phyloP scores from a whole-genome alignment of 192 early-diverging fungal species.

The Coemansia guatemalensis region DNA sequence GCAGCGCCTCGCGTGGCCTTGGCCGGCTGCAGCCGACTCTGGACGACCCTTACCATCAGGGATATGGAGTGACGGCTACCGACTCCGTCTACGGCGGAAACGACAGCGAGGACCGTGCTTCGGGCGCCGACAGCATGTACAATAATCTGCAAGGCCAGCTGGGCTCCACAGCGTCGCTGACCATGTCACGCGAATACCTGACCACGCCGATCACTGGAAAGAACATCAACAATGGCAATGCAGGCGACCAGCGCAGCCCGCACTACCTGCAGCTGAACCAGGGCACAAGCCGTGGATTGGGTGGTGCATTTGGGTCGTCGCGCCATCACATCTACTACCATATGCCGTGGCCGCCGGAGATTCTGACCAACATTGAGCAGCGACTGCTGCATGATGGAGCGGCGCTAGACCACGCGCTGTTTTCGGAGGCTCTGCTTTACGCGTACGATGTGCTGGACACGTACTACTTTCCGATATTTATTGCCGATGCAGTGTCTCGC shows the following conservation, averaged over 20 bases:
- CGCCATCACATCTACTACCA: slow-evolving; percentile 49
- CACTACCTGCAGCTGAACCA: slow-evolving; percentile 13
- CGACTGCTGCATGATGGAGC: slow-evolving; percentile 45
- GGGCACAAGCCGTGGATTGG: slow-evolving; percentile 20
- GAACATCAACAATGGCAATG: neutral
- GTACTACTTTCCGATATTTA: slow-evolving; percentile 52
- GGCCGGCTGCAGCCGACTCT: slow-evolving; percentile 24
- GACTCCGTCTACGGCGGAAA: slow-evolving; percentile 32
- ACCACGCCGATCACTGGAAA: slow-evolving; percentile 39
- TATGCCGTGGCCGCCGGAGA: slow-evolving; percentile 56
- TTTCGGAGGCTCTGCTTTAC: slow-evolving; percentile 47
- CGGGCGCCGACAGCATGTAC: slow-evolving; percentile 31
- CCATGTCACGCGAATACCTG: slow-evolving; percentile 43
- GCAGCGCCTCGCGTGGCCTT: slow-evolving; percentile 7
- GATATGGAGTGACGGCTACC: slow-evolving; percentile 41
- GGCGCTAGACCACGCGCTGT: slow-evolving; percentile 38
- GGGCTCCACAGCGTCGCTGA: slow-evolving; percentile 44
- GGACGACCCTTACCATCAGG: slow-evolving; percentile 52
- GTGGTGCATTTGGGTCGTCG: slow-evolving; percentile 23
- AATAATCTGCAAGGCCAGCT: slow-evolving; percentile 23
- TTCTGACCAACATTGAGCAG: slow-evolving; percentile 53
- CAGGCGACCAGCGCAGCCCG: neutral
- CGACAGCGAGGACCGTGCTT: slow-evolving; percentile 3
- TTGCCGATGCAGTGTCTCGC: slow-evolving; percentile 46
- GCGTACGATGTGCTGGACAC: slow-evolving; percentile 55